These are phyloP conservation scores for Aspergillus fischeri DNA, from an alignment of 2,329 filamentous ascomycete species.

Conservation along the genomic window DNA sequence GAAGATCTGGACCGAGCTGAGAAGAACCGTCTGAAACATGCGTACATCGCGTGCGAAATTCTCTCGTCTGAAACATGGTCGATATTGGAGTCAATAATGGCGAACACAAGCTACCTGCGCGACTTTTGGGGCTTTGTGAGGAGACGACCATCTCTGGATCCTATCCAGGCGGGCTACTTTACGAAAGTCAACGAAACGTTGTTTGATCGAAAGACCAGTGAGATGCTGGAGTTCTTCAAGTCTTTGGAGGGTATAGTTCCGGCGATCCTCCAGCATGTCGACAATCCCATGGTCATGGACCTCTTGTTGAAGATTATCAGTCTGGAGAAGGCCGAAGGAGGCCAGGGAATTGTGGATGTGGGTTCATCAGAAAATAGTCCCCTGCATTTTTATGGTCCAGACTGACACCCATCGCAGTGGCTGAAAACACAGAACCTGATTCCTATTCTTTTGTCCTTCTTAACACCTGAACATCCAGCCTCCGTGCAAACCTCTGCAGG, in stretches of 20 bases:
- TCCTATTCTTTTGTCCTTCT: constrained; percentile 77
- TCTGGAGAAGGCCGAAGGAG: constrained; percentile 85
- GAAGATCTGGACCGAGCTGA: constrained; percentile 68
- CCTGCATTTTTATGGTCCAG: neutral
- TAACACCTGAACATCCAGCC: constrained; percentile 78
- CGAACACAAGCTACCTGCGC: constrained; percentile 71
- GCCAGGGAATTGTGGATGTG: constrained; percentile 90
- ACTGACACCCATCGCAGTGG: constrained; percentile 58
- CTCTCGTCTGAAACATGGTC: constrained; percentile 96
- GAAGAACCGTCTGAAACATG: constrained; percentile 88
- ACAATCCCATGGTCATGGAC: constrained; percentile 98
- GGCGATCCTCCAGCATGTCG: constrained; percentile 86
- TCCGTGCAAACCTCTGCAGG: constrained; percentile 94
- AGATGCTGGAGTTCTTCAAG: constrained; percentile 90
- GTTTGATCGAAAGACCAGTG: constrained; percentile 95
- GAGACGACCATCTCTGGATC: constrained; percentile 78
- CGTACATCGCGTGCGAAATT: constrained; percentile 88
- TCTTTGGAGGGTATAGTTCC: constrained; percentile 75
- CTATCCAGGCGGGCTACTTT: constrained; percentile 94
- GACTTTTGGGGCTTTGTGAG: constrained; percentile 91
- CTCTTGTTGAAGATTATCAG: constrained; percentile 94
- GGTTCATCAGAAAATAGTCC: constrained; percentile 28
- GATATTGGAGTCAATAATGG: constrained; percentile 86
- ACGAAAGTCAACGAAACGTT: constrained; percentile 98
- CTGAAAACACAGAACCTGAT: constrained; percentile 85